A percentile compares a stretch with the other conserved stretches of the same genome.
phyloP scores from a whole-genome alignment of 2,329 filamentous ascomycete species.

The Cadophora sp. region DNA sequence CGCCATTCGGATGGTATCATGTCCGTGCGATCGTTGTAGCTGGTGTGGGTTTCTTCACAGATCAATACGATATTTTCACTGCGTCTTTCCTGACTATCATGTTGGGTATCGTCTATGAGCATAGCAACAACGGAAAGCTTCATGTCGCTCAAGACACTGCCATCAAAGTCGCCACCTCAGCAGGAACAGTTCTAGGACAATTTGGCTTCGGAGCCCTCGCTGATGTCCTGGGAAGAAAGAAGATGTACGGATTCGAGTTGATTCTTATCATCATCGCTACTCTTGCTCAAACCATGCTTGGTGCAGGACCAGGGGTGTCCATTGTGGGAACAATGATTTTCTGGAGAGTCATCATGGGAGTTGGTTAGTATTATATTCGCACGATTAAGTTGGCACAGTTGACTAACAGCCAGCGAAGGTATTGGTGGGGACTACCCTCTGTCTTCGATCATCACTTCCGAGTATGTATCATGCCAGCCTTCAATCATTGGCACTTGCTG shows the following conservation, averaged over 20 bases:
- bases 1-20: conserved; percentile 85
- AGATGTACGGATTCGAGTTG: conserved; percentile 79
- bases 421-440: conserved; percentile 84
- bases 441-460: conserved; percentile 83
- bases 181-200: conserved; percentile 84
- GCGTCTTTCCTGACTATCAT: conserved; percentile 42
- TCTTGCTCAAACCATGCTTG: conserved; percentile 60
- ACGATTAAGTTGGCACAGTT: background rate
- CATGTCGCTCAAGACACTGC: conserved; percentile 68
- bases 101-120: conserved; percentile 48
- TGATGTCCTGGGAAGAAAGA: conserved; percentile 78
- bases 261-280: conserved; percentile 83
- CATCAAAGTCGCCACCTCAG: conserved; percentile 85
- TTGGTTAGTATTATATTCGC: background rate
- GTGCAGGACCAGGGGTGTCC: conserved; percentile 67
- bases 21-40: conserved; percentile 78
- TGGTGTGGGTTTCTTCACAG: conserved; percentile 88
- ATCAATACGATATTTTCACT: conserved; percentile 69
- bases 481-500: background rate
- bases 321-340: conserved; percentile 75
- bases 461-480: conserved; percentile 45
- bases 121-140: conserved; percentile 69
- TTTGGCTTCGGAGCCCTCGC: conserved; percentile 80
- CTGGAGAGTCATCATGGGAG: conserved; percentile 77
- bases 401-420: conserved; percentile 55